Conservation (phyloP, 1,284 basidiomycete genomes). For the Malassezia slooffiae region DNA sequence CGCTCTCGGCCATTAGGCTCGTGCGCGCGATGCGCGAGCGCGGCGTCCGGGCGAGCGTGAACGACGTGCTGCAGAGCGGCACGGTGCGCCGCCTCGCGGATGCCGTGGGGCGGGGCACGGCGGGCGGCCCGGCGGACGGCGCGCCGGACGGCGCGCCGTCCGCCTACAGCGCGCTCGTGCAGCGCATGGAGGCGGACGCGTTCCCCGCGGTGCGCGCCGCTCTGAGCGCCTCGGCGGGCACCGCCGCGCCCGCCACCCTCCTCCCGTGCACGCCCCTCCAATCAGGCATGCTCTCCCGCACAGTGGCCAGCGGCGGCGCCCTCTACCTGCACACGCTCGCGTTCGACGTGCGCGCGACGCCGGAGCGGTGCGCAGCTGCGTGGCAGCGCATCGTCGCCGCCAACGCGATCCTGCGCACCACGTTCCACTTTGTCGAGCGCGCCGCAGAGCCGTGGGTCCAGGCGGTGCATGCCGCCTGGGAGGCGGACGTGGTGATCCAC, state of each 20-base stretch:
- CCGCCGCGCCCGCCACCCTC: slow-evolving; percentile 4
- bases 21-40: slow-evolving; percentile 15
- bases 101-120: not conserved
- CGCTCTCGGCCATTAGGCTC: slow-evolving; percentile 34
- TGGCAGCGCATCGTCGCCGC: slow-evolving; percentile 20
- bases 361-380: slow-evolving; percentile 13
- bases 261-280: slow-evolving; percentile 43
- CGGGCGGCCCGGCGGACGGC: not conserved
- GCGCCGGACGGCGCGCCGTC: not conserved
- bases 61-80: slow-evolving; percentile 18
- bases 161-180: not conserved
- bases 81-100: slow-evolving; percentile 3
- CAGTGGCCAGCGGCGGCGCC: slow-evolving; percentile 20
- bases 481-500: not conserved
- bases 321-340: slow-evolving; percentile 34
- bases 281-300: slow-evolving; percentile 37
- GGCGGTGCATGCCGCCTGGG: slow-evolving; percentile 15
- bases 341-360: slow-evolving; percentile 10
- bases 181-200: not conserved
- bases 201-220: not conserved
- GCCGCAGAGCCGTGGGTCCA: slow-evolving; percentile 27
- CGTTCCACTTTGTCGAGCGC: slow-evolving; percentile 26
- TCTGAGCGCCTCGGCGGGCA: not conserved
- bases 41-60: slow-evolving; percentile 14
- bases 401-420: slow-evolving; percentile 32